These are phyloP conservation scores for Umbelopsis sp. DNA, from an alignment of 192 early-diverging fungal species.

Conservation along the genomic window DNA sequence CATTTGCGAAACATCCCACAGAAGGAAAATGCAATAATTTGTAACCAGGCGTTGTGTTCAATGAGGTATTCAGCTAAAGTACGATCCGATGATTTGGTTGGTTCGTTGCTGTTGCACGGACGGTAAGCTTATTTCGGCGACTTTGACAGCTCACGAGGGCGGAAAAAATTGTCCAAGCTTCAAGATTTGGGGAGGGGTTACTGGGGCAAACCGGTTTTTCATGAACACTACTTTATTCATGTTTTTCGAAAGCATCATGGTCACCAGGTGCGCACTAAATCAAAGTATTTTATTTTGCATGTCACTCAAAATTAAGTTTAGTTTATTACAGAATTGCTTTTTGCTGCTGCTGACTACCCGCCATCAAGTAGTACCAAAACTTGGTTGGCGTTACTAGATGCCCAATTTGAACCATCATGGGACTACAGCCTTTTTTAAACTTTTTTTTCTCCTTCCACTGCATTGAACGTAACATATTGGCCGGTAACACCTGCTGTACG, in stretches of 20 bases:
- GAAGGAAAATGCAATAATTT: not conserved
- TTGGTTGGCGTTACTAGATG: not conserved
- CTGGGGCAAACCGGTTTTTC: no score
- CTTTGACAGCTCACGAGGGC: constrained; percentile 19
- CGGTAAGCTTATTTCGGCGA: constrained; percentile 13
- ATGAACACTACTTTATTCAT: no score
- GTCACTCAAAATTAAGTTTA: not conserved
- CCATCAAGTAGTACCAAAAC: constrained; percentile 11
- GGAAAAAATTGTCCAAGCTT: not conserved
- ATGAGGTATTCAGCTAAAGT: not conserved
- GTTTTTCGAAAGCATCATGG: not conserved
- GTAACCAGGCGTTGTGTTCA: not conserved
- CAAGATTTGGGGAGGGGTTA: no score
- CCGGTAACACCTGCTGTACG: no score
- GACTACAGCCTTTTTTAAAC: not conserved
- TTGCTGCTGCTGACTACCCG: not conserved
- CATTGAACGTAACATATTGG: no score
- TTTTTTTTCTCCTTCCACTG: constrained; percentile 8
- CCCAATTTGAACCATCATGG: not conserved
- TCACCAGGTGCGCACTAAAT: constrained; percentile 1
- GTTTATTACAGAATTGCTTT: not conserved
- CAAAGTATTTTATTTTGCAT: no score
- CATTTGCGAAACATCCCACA: constrained; percentile 12
- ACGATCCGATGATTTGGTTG: constrained; percentile 14
- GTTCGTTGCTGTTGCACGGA: constrained; percentile 16